These are phyloP conservation scores for Curvularia eragrostidis DNA, from an alignment of 2,329 filamentous ascomycete species.

Conservation along the genomic window DNA sequence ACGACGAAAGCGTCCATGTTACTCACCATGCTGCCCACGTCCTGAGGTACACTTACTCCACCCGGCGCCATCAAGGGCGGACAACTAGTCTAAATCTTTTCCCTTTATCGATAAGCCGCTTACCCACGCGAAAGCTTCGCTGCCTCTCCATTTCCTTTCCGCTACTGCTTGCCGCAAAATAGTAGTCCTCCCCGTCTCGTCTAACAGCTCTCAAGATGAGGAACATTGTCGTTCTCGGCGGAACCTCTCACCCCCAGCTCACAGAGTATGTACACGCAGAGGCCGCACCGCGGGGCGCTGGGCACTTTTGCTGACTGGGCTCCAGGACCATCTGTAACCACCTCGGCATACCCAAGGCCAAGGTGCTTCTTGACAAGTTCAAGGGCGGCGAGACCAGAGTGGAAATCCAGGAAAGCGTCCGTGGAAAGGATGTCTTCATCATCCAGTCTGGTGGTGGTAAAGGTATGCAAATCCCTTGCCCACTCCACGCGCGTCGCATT, in stretches of 20 bases:
- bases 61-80: conserved; percentile 33
- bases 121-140: conserved; percentile 14
- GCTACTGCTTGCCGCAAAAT: conserved; percentile 19
- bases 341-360: conserved; percentile 83
- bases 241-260: conserved; percentile 88
- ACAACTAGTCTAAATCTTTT: conserved; percentile 10
- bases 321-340: conserved; percentile 76
- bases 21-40: conserved; percentile 43
- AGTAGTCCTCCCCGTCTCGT: conserved; percentile 4
- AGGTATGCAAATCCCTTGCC: conserved; percentile 25
- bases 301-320: conserved; percentile 14
- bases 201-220: conserved; percentile 73
- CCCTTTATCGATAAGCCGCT: conserved; percentile 15
- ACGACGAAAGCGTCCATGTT: conserved; percentile 24
- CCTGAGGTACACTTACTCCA: conserved; percentile 33
- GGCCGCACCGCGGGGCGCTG: not conserved
- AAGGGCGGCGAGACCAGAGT: conserved; percentile 93
- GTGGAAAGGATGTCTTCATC: conserved; percentile 96
- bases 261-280: conserved; percentile 61
- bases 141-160: conserved; percentile 9
- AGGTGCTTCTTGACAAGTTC: conserved; percentile 88
- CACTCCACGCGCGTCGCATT: conserved; percentile 1
- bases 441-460: conserved; percentile 91
- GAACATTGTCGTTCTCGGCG: conserved; percentile 92
- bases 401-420: conserved; percentile 94